Conservation (phyloP, 2,329 filamentous ascomycete species). For the Fusarium anthophilum region DNA sequence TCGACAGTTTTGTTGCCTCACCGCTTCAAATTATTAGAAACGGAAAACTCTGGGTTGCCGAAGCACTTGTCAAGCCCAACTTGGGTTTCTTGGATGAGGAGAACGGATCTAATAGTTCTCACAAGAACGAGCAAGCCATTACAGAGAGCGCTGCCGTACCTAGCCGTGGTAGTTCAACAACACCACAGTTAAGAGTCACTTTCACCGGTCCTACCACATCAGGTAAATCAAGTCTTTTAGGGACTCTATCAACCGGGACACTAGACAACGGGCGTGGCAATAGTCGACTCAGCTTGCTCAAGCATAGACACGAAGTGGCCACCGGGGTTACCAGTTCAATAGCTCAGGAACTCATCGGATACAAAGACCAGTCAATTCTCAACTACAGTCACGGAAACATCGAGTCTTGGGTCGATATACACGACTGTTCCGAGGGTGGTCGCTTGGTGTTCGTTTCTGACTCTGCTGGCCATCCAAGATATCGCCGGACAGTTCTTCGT, state of each 20-base stretch:
- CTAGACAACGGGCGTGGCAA: slow-evolving; percentile 93
- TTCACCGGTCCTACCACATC: slow-evolving; percentile 89
- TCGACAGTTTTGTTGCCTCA: slow-evolving; percentile 39
- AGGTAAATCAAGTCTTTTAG: slow-evolving; percentile 91
- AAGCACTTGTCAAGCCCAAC: slow-evolving; percentile 86
- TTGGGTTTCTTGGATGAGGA: slow-evolving; percentile 52
- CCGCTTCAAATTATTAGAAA: slow-evolving; percentile 38
- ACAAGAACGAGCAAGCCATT: background rate
- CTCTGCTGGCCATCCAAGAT: slow-evolving; percentile 90
- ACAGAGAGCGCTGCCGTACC: slow-evolving; percentile 38
- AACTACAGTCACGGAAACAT: slow-evolving; percentile 91
- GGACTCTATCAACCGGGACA: slow-evolving; percentile 86
- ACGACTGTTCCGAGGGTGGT: slow-evolving; percentile 76
- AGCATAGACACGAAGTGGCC: slow-evolving; percentile 90
- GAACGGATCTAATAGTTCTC: background rate
- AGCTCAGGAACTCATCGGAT: slow-evolving; percentile 92
- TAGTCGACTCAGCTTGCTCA: slow-evolving; percentile 86
- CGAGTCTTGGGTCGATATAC: slow-evolving; percentile 94
- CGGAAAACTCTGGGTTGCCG: slow-evolving; percentile 83
- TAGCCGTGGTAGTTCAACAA: slow-evolving; percentile 61
- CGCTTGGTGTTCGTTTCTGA: slow-evolving; percentile 90
- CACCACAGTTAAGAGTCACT: slow-evolving; percentile 84
- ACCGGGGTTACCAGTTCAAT: slow-evolving; percentile 95
- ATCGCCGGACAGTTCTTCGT: slow-evolving; percentile 86
- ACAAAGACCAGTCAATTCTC: slow-evolving; percentile 69